Base-by-base conservation (phyloP, 2,329 filamentous ascomycete genomes). In the Alternaria solani region DNA sequence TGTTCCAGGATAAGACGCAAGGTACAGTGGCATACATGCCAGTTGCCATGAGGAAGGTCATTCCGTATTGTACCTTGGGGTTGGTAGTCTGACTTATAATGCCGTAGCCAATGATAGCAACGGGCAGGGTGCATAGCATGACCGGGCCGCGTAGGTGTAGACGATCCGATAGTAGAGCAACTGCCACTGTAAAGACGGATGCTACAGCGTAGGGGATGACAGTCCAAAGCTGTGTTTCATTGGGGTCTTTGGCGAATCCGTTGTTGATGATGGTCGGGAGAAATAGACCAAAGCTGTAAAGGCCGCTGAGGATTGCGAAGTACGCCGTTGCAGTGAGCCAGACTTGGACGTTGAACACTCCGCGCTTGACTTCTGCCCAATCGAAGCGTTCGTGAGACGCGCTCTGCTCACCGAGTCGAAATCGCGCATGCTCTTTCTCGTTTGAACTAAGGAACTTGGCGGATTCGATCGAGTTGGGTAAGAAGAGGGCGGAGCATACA, bases 21-120 rank as follows among this genome's bases (percentile, higher is more conserved):
- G 88, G 88, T 0, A 90, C 87, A 42, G 85, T 86, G 46, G 83
- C 82, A 70, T 89, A 91, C 71, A 89, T 81, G 9, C 88, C 88
- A 0, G 84, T 85, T 0, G 88, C 86, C 87, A 90, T 89, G 55
- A 91, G 78, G 68, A 88, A 89, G 0, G 88, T 89, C 86, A 89
- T 89, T 39, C 82, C 87, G 66, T 89, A 90, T 52, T 87, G 85
- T 5, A 85, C 81, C 1, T 82, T 80, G 1, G 86, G 73, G 23
- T 82, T 80, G 9, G 79, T 72, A 18, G 85, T 81, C 48, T 87
- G 86, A 62, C 86, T 86, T 56, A 90, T 89, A 7, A 85, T 85
- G 0, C 84, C 88, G 65, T 91, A 91, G 16, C 89, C 89, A 18
- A 85, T 80, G 55, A 91, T 90, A 25, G 88, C 87, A 48, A 90